Conservation (phyloP, 2,329 filamentous ascomycete genomes). For the Cladosporium sp. region DNA sequence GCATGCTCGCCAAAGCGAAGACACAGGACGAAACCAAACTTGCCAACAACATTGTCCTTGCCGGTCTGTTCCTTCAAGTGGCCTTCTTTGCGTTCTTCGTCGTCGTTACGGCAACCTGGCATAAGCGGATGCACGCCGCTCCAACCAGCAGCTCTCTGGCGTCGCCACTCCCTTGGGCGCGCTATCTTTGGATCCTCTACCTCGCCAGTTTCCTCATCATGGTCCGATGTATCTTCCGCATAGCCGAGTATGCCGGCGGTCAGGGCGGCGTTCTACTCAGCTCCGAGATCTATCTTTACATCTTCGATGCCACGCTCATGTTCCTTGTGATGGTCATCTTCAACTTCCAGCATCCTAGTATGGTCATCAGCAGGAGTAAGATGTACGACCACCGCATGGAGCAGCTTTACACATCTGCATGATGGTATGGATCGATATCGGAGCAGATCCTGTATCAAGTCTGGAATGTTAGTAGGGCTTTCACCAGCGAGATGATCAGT, state of each 20-base stretch:
- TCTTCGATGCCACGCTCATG: conserved; percentile 50
- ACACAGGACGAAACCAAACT: not conserved
- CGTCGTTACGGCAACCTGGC: conserved; percentile 52
- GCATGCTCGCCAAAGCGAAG: not conserved
- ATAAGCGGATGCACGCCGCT: conserved; percentile 43
- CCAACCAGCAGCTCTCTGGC: not conserved
- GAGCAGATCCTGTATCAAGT: not conserved
- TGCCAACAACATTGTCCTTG: conserved; percentile 55
- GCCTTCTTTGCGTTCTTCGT: conserved; percentile 60
- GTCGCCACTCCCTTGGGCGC: not conserved
- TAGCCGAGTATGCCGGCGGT: conserved; percentile 48
- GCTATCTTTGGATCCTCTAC: conserved; percentile 35
- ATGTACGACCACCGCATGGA: not conserved
- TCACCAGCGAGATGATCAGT: not conserved
- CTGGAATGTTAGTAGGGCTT: not conserved
- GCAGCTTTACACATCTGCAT: not conserved
- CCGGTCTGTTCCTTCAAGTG: conserved; percentile 60
- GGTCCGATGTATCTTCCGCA: conserved; percentile 50
- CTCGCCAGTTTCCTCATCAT: conserved; percentile 46
- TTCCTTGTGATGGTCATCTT: conserved; percentile 30
- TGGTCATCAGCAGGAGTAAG: not conserved
- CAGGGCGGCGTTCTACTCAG: conserved; percentile 45
- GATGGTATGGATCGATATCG: not conserved
- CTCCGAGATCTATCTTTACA: conserved; percentile 47
- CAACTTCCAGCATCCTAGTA: conserved; percentile 11